These are phyloP conservation scores for Hippophae rhamnoides DNA, from an alignment of 306 rosid species.

Conservation along the genomic window DNA sequence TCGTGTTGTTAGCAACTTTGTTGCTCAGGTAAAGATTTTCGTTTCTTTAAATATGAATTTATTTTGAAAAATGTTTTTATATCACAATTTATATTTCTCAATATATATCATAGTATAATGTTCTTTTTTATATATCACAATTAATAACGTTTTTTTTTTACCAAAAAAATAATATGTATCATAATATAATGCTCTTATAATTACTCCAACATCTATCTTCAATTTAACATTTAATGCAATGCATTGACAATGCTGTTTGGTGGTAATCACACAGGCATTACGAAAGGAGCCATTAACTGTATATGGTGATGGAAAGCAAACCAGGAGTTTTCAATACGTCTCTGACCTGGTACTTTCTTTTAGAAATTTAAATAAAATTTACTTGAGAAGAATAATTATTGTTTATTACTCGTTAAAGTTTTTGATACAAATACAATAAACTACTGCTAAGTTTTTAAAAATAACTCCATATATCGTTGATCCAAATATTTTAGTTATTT, in stretches of 20 bases:
- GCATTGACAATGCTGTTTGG: background rate
- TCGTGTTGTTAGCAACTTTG: slow-evolving; percentile 87
- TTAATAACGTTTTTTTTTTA: too few species aligned
- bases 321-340: slow-evolving; percentile 91
- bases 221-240: background rate
- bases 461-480: too few species aligned
- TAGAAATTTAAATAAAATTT: background rate
- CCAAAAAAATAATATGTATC: background rate
- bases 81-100: too few species aligned
- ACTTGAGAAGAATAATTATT: too few species aligned
- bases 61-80: too few species aligned
- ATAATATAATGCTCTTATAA: background rate
- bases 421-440: too few species aligned
- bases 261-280: slow-evolving; percentile 40
- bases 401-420: too few species aligned
- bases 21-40: slow-evolving; percentile 61
- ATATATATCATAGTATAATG: too few species aligned
- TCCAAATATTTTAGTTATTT: too few species aligned
- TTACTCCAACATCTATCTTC: background rate
- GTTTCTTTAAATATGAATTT: background rate
- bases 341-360: slow-evolving; percentile 63
- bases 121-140: too few species aligned
- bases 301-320: slow-evolving; percentile 91
- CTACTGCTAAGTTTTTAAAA: too few species aligned
- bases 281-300: slow-evolving; percentile 95